Conservation (phyloP, 805 yeast species). For the Starmerella roubikii region DNA sequence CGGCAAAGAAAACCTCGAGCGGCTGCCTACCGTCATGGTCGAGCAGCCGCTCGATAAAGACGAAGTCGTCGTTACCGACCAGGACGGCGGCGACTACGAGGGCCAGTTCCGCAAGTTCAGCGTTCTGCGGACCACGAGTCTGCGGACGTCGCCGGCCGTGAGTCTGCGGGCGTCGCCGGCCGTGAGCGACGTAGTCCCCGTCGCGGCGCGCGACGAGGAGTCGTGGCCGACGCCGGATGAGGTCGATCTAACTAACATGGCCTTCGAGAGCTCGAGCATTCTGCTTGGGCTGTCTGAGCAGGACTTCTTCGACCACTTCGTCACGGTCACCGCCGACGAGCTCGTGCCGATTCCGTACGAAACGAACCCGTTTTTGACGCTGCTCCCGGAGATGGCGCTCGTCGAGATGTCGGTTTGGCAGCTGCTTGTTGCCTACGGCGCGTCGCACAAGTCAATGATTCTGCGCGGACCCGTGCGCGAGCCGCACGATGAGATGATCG, state of each 20-base stretch:
- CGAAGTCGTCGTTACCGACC: conserved; percentile 11
- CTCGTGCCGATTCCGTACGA: conserved; percentile 58
- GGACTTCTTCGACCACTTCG: conserved; percentile 49
- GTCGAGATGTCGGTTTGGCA: conserved; percentile 22
- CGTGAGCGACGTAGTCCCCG: neutral
- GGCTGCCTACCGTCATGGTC: conserved; percentile 7
- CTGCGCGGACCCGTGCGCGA: conserved; percentile 2
- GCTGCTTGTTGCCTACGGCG: conserved; percentile 18
- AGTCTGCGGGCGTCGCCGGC: neutral
- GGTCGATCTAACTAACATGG: neutral
- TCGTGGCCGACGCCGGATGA: neutral
- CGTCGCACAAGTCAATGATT: conserved; percentile 9
- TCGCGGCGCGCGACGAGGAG: too few relatives aligned
- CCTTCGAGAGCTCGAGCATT: neutral
- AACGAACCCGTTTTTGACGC: conserved; percentile 51
- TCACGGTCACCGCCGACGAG: conserved; percentile 43
- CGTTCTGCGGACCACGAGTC: neutral
- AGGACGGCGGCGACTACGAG: conserved; percentile 9
- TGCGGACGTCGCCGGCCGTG: too few relatives aligned
- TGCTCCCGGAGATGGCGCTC: conserved; percentile 56
- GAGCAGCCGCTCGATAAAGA: conserved; percentile 10
- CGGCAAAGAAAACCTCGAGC: neutral
- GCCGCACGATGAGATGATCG: neutral
- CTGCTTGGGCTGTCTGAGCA: conserved; percentile 19
- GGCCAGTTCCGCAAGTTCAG: conserved; percentile 12